Conservation (phyloP, 164 flowering plant genomes). For the Litsea cubeba region DNA sequence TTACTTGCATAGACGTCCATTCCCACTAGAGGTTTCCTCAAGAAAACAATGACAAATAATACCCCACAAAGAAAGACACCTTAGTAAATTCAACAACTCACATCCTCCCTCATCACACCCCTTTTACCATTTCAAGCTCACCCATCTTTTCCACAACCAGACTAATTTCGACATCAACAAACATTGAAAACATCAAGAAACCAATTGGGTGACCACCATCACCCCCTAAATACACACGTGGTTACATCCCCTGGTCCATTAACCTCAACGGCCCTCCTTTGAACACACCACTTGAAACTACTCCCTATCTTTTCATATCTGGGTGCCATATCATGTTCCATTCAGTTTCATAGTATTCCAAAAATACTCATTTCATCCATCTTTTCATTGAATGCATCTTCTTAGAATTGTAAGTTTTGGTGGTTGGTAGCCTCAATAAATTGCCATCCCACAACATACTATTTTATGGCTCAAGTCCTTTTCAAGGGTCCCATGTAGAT, state of each 20-base stretch:
- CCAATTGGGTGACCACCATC: slow-evolving; percentile 15
- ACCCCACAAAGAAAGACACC: slow-evolving; percentile 17
- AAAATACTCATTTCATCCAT: not conserved
- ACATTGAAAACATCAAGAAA: slow-evolving; percentile 27
- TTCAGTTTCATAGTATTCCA: not conserved
- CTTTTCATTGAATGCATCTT: slow-evolving; percentile 3
- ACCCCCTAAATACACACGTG: not conserved
- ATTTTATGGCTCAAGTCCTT: not conserved
- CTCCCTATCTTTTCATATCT: not conserved
- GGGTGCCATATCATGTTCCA: not conserved
- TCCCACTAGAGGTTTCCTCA: slow-evolving; percentile 13
- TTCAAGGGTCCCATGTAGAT: not conserved
- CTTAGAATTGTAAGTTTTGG: not conserved
- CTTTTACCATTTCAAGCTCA: slow-evolving; percentile 16
- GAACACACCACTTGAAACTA: not conserved
- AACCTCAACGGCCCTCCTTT: slow-evolving; percentile 2
- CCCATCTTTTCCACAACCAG: slow-evolving; percentile 29
- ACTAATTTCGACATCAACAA: slow-evolving; percentile 24
- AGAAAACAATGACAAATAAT: not conserved
- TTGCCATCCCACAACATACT: not conserved
- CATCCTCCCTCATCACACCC: not conserved
- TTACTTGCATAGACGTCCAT: slow-evolving; percentile 31
- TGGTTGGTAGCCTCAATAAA: slow-evolving; percentile 1
- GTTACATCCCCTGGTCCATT: not conserved
- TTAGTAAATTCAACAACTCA: slow-evolving; percentile 15